phyloP scores from a whole-genome alignment of 2,329 filamentous ascomycete species.

The Fusarium tupiense region DNA sequence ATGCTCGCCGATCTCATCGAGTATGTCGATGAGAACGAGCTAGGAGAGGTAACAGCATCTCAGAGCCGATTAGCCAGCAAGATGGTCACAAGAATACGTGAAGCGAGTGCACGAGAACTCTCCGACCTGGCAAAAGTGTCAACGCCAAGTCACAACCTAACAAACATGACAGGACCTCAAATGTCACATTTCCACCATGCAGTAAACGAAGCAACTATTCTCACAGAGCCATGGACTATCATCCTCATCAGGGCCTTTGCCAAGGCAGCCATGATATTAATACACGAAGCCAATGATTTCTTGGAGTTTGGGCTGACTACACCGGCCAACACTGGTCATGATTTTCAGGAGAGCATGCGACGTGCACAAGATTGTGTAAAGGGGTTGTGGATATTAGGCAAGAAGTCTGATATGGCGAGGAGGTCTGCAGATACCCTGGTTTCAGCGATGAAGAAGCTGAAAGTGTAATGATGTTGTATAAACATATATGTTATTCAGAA shows the following conservation, averaged over 20 bases:
- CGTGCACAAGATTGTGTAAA: constrained; percentile 60
- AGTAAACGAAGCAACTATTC: constrained; percentile 61
- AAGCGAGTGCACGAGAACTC: constrained; percentile 55
- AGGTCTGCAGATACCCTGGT: constrained; percentile 37
- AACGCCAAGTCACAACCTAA: constrained; percentile 43
- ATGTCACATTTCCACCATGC: constrained; percentile 61
- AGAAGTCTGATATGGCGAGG: constrained; percentile 61
- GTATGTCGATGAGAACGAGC: constrained; percentile 54
- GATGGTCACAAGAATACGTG: constrained; percentile 54
- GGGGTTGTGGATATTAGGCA: constrained; percentile 63
- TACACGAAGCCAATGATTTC: constrained; percentile 47
- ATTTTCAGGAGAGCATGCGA: constrained; percentile 45
- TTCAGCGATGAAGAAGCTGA: constrained; percentile 18
- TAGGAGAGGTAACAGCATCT: constrained; percentile 36
- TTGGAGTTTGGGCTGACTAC: constrained; percentile 32
- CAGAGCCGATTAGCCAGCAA: constrained; percentile 38
- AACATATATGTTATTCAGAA: neutral
- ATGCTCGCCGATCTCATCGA: constrained; percentile 64
- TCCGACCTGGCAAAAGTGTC: constrained; percentile 59
- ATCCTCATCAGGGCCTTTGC: constrained; percentile 63
- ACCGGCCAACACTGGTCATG: constrained; percentile 32
- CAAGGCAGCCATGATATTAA: constrained; percentile 53
- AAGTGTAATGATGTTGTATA: neutral
- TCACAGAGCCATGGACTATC: constrained; percentile 70
- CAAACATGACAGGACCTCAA: constrained; percentile 20